phyloP scores from a whole-genome alignment of 2,329 filamentous ascomycete genomes.

The Beauveria brongniartii region DNA sequence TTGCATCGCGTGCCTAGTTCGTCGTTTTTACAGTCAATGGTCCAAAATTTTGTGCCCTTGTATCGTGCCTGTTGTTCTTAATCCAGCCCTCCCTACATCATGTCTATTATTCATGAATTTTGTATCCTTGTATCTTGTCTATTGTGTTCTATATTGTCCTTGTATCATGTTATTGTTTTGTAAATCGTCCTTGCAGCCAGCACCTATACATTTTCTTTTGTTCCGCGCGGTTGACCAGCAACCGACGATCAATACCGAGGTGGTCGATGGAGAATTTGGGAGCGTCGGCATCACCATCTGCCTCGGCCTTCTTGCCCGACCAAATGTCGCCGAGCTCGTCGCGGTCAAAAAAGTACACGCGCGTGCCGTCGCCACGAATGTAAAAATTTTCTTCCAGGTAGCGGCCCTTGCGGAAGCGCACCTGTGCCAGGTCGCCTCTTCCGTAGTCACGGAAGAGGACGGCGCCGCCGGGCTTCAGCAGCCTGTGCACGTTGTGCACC shows the following conservation, averaged over 20 bases:
- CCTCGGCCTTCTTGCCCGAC: conserved; percentile 37
- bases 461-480: conserved; percentile 87
- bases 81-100: no score
- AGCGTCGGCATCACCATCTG: conserved; percentile 19
- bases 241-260: conserved; percentile 74
- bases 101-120: no score
- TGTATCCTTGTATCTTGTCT: no score
- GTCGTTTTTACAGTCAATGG: no score
- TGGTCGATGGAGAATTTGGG: conserved; percentile 62
- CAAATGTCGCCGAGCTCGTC: conserved; percentile 77
- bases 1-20: no score
- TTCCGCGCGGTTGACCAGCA: conserved; percentile 85
- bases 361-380: conserved; percentile 85
- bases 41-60: no score
- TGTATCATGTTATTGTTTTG: conserved; percentile 46
- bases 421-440: conserved; percentile 88
- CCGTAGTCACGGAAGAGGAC: conserved; percentile 97
- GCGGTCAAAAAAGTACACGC: conserved; percentile 94
- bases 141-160: not conserved
- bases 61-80: no score
- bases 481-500: conserved; percentile 68
- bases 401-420: conserved; percentile 90
- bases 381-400: conserved; percentile 98
- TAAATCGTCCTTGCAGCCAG: conserved; percentile 83
- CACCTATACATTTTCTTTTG: conserved; percentile 98